Base-by-base conservation (phyloP, 2,329 filamentous ascomycete species). In the Mycosphaerelloides madeirae region DNA sequence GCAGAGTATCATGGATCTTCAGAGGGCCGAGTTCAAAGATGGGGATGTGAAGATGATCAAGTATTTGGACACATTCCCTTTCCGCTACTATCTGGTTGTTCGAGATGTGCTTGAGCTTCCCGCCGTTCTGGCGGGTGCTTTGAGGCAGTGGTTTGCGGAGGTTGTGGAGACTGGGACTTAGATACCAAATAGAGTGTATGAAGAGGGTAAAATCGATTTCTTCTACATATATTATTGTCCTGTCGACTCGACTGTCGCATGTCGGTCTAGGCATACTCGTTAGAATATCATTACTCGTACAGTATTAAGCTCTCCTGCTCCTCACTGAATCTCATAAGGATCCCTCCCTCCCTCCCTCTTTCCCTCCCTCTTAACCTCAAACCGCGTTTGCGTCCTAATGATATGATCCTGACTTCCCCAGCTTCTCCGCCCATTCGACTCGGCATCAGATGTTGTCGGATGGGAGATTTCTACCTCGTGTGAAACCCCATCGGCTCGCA, bases 51-150 rank as follows among this genome's bases (percentile, higher is more conserved):
- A 84, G 58, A 89, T 94, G 66, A 85, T 88, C 72, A 81, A 87
- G 60, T 98, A 98, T 65, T 78, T 98, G 57, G 94, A 98, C 65
- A 85, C 83, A 6, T 98, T 98, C 67, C 93, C 94, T 0, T 99
- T 99, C 71, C 83, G 85, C 65, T 98, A 96, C 71, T 99, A 97
- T 65, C 71, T 98, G 44, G 87, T 98, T 56, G 93, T 98, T 46
- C 83, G 91, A 54, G 82, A 97, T 70, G 82, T 98, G 37, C 83
- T 85, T 60, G 93, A 98, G 68, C 74, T 99, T 61, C 93, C 94
- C 3, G 83, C 81, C 28, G 90, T 96, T 33, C 68, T 99, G 67
- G 87, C 89, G 12, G 86, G 86, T 20, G 78, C 95, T 55, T 69
- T 99, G 70, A 84, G 91, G 69, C 94, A 94, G 55, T 98, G 94